Conservation (phyloP, 148 eudicot genomes). For the Talinum fruticosum region DNA sequence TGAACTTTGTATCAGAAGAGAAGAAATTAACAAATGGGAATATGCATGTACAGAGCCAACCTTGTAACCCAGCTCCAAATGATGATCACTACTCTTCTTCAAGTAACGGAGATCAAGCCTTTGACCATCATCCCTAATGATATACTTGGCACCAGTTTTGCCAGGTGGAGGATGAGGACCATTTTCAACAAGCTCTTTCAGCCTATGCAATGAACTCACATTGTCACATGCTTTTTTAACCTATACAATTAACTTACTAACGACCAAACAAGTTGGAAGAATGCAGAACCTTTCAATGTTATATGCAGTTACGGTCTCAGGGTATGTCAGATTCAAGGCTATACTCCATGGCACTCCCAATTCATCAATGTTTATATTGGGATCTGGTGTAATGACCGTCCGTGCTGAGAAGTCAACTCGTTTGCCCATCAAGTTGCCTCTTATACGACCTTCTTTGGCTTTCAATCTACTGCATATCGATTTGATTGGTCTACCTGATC, state of each 20-base stretch:
- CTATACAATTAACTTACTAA: constrained; percentile 28
- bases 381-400: constrained; percentile 98
- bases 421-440: constrained; percentile 98
- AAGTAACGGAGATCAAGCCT: constrained; percentile 98
- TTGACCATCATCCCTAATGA: constrained; percentile 97
- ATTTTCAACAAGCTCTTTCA: constrained; percentile 97
- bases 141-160: constrained; percentile 97
- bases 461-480: constrained; percentile 93
- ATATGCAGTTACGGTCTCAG: constrained; percentile 98
- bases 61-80: constrained; percentile 97
- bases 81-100: constrained; percentile 97
- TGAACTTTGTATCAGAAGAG: neutral
- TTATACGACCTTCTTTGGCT: constrained; percentile 97
- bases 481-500: constrained; percentile 97
- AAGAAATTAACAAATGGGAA: neutral
- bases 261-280: neutral
- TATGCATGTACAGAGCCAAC: too few relatives aligned
- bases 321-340: constrained; percentile 94
- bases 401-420: constrained; percentile 99
- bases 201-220: neutral
- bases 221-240: constrained; percentile 20
- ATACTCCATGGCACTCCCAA: constrained; percentile 99
- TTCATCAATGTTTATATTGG: constrained; percentile 90
- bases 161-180: constrained; percentile 99
- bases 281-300: constrained; percentile 77